Evolutionary conservation across 2,329 filamentous ascomycete genomes (phyloP).

Genomic region (Fusarium kyushuense): DNA sequence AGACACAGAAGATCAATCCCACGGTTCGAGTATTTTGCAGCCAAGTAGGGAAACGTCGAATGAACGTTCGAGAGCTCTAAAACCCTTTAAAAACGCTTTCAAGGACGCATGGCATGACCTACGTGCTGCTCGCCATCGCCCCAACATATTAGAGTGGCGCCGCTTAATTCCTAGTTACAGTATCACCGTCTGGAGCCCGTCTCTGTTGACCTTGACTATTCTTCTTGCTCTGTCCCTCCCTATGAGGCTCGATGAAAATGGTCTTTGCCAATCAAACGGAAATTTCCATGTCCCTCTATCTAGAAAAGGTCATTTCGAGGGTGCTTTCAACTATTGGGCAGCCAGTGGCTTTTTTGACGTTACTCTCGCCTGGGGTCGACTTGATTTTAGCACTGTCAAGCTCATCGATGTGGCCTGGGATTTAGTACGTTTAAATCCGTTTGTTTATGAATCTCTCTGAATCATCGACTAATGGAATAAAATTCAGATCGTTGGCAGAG

Average conservation of each 20-base stretch:
- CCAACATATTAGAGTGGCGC: not conserved
- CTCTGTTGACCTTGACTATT: not conserved
- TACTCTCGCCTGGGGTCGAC: not conserved
- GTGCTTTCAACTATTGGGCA: not conserved
- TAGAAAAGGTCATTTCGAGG: not conserved
- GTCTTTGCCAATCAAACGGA: not conserved
- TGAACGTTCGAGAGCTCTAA: not conserved
- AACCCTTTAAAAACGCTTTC: not conserved
- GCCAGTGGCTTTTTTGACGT: not conserved
- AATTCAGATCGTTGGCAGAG: conserved; percentile 21
- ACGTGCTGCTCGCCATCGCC: too few relatives aligned
- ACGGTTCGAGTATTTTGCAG: not conserved
- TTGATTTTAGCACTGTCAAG: not conserved
- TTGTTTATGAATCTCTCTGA: not conserved
- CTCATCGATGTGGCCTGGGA: not conserved
- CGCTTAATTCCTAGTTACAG: not conserved
- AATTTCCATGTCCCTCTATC: not conserved
- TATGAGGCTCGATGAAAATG: not conserved
- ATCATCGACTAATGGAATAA: not conserved
- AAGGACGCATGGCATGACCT: not conserved
- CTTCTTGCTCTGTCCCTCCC: not conserved
- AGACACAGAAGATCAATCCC: not conserved
- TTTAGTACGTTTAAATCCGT: not conserved
- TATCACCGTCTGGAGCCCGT: not conserved
- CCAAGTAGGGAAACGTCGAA: not conserved